Percentiles rank a stretch among this genome's conserved stretches.
Evolutionary conservation across 441 rosid genomes (phyloP).

Genomic region (Corymbia citriodora): DNA sequence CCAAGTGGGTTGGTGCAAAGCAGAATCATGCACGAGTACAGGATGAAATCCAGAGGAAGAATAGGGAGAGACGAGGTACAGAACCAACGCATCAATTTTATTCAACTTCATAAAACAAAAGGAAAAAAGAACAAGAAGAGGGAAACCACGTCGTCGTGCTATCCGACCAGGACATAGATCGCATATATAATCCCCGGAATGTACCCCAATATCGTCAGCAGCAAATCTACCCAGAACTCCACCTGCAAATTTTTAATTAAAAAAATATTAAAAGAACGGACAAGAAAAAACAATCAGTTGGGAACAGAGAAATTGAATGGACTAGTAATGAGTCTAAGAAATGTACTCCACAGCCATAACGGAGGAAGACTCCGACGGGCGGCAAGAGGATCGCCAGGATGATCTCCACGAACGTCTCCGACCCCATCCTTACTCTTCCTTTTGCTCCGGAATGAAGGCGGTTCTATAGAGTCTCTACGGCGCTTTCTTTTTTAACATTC

Average conservation of each 20-base stretch:
- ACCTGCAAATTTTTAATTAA: constrained; percentile 37
- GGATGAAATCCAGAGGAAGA: not conserved
- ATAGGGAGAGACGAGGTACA: not conserved
- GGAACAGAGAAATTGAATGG: not conserved
- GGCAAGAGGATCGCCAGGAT: constrained; percentile 57
- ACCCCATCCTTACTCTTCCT: constrained; percentile 32
- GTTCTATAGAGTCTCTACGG: not conserved
- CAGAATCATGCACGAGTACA: not conserved
- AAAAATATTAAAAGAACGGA: not conserved
- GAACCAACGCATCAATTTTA: not conserved
- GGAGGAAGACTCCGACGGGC: constrained; percentile 67
- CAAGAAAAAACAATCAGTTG: not conserved
- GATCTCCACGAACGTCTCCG: constrained; percentile 61
- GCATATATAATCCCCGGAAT: constrained; percentile 93
- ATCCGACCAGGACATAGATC: constrained; percentile 71
- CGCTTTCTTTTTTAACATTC: fast-evolving
- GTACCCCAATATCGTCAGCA: constrained; percentile 78
- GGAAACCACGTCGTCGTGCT: not conserved
- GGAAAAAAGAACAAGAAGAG: not conserved
- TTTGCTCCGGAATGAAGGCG: not conserved
- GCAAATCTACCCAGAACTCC: constrained; percentile 83
- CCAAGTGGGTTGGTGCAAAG: not conserved
- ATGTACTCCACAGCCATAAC: constrained; percentile 59
- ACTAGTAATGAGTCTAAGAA: not conserved
- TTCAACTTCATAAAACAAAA: not conserved